Evolutionary conservation across 2,329 filamentous ascomycete genomes (phyloP).

Genomic region (Clarireedia monteithiana): DNA sequence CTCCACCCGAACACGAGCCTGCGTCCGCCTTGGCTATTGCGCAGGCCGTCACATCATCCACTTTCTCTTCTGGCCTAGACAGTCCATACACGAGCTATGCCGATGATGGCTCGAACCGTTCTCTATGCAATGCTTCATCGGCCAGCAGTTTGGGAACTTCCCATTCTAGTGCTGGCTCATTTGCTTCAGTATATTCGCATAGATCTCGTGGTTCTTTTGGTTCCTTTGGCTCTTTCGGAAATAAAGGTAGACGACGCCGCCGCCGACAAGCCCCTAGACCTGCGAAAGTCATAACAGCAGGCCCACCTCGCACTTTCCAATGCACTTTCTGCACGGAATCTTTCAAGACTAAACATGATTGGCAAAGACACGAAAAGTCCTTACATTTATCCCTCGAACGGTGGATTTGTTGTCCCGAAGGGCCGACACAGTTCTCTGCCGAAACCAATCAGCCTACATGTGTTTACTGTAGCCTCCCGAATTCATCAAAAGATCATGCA

Average conservation of each 20-base stretch:
- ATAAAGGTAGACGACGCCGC: conserved; percentile 24
- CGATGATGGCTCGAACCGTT: conserved; percentile 52
- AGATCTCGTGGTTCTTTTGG: conserved; percentile 48
- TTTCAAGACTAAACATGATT: conserved; percentile 61
- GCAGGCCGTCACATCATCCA: conserved; percentile 47
- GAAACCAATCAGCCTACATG: conserved; percentile 50
- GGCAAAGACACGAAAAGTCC: conserved; percentile 64
- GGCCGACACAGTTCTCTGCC: conserved; percentile 46
- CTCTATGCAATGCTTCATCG: conserved; percentile 51
- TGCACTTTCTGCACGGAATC: conserved; percentile 64
- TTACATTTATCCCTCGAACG: conserved; percentile 56
- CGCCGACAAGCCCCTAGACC: conserved; percentile 25
- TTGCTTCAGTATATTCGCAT: conserved; percentile 51
- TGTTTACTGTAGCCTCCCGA: conserved; percentile 50
- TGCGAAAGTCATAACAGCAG: conserved; percentile 40
- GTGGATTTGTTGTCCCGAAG: conserved; percentile 57
- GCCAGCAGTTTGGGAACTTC: conserved; percentile 54
- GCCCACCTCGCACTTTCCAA: conserved; percentile 40
- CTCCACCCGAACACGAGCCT: conserved; percentile 62
- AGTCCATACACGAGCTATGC: conserved; percentile 49
- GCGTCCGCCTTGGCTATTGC: conserved; percentile 57
- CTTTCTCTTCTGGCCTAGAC: conserved; percentile 45
- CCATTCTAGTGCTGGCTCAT: conserved; percentile 50
- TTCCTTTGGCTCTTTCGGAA: conserved; percentile 26
- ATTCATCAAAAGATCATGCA: conserved; percentile 47